These are phyloP conservation scores for Kwoniella sp. DNA, from an alignment of 768 basidiomycete species.

Conservation along the genomic window DNA sequence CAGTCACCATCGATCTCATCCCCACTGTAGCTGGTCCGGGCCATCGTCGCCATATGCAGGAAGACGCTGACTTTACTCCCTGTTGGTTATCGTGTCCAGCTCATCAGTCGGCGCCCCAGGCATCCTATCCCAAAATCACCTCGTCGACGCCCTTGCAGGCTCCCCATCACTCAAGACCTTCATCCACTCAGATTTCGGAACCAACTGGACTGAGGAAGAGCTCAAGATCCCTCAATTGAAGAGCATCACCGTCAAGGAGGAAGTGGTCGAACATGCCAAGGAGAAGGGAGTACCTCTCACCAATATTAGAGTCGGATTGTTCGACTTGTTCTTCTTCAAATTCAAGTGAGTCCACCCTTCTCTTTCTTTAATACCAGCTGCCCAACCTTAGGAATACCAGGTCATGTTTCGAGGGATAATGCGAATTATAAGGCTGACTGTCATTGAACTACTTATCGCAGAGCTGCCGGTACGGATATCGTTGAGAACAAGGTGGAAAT, in stretches of 20 bases:
- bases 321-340: constrained; percentile 13
- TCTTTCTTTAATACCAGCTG: too few relatives aligned
- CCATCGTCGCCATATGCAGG: background rate
- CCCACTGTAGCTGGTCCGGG: background rate
- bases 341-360: constrained; percentile 18
- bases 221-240: constrained; percentile 2
- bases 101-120: constrained; percentile 18
- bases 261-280: constrained; percentile 7
- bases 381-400: too few relatives aligned
- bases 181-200: constrained; percentile 25
- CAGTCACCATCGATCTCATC: too few relatives aligned
- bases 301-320: constrained; percentile 9
- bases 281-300: constrained; percentile 19
- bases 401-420: too few relatives aligned
- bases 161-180: constrained; percentile 20
- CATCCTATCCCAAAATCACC: constrained; percentile 9
- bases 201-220: constrained; percentile 24
- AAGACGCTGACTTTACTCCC: background rate
- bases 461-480: constrained; percentile 21
- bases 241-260: constrained; percentile 6
- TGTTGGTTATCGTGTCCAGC: constrained; percentile 1
- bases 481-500: constrained; percentile 20
- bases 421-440: background rate
- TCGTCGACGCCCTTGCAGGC: constrained; percentile 10
- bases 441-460: background rate